Percentiles rank a stretch among this genome's conserved stretches.
Conservation (phyloP, 345 rosid species). For the Sisymbrium irio region DNA sequence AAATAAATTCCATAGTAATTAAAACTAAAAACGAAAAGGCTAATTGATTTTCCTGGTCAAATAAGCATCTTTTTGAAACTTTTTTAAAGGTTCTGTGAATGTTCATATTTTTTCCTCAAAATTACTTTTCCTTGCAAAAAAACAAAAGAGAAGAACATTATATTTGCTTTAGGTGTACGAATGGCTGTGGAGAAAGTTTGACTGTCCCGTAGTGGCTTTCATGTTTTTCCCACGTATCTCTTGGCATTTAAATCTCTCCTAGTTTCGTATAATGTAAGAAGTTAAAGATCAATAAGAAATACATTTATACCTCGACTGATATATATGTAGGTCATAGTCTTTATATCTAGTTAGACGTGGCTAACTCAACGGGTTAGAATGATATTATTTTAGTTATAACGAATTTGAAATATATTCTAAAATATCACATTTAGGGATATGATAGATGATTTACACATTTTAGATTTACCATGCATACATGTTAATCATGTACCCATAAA, state of each 20-base stretch:
- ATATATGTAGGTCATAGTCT: background rate
- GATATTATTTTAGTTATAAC: too few species aligned
- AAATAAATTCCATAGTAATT: conserved; percentile 6
- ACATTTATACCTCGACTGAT: background rate
- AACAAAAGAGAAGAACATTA: background rate
- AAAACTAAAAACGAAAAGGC: background rate
- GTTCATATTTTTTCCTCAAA: background rate
- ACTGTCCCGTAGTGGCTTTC: conserved; percentile 25
- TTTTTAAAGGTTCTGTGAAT: conserved; percentile 12
- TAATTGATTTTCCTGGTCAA: conserved; percentile 16
- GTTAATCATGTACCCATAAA: background rate
- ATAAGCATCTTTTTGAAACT: conserved; percentile 9
- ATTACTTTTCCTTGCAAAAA: background rate
- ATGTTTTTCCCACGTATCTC: background rate
- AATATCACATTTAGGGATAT: too few species aligned
- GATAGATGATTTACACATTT: background rate
- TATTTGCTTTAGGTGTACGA: conserved; percentile 17
- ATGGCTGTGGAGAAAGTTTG: conserved; percentile 25
- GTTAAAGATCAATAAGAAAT: background rate
- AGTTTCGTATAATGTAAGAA: background rate
- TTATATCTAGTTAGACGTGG: background rate
- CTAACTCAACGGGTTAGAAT: background rate
- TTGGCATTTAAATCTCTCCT: background rate
- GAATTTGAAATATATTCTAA: too few species aligned
- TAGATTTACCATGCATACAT: background rate